phyloP scores from a whole-genome alignment of 805 yeast genomes.

The Monosporozyma siamensis region DNA sequence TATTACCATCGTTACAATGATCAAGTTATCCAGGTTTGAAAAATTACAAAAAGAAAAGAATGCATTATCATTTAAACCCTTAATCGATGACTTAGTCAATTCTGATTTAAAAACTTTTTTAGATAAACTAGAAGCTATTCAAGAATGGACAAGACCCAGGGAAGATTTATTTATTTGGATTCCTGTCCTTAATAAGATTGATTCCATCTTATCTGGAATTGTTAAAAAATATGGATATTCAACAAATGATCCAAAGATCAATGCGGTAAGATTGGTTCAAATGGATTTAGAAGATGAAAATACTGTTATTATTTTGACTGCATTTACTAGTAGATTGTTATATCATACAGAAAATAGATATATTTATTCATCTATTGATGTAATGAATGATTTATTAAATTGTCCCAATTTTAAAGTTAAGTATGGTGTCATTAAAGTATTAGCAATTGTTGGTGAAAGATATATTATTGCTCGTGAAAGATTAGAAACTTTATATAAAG shows the following conservation, averaged over 20 bases:
- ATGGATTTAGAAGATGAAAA: constrained; percentile 40
- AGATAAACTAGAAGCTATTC: constrained; percentile 29
- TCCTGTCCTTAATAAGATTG: constrained; percentile 65
- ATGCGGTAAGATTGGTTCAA: constrained; percentile 37
- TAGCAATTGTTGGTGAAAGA: constrained; percentile 51
- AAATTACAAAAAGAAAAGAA: constrained; percentile 38
- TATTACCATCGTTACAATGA: constrained; percentile 12
- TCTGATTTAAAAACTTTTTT: constrained; percentile 36
- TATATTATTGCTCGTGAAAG: constrained; percentile 35
- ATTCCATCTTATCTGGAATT: constrained; percentile 47
- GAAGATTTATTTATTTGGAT: constrained; percentile 73
- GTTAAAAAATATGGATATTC: constrained; percentile 41
- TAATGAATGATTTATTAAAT: constrained; percentile 48
- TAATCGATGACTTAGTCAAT: constrained; percentile 32
- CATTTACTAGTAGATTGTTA: constrained; percentile 53
- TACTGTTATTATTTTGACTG: constrained; percentile 42
- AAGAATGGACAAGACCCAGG: constrained; percentile 52
- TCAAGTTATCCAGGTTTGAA: constrained; percentile 24
- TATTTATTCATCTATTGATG: constrained; percentile 57
- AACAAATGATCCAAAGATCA: constrained; percentile 33
- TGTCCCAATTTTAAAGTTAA: constrained; percentile 53
- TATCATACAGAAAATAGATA: constrained; percentile 61
- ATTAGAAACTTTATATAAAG: constrained; percentile 18
- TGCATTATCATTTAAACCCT: constrained; percentile 27
- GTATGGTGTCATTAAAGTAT: constrained; percentile 50